These are phyloP conservation scores for Trametes cubensis DNA, from an alignment of 768 basidiomycete genomes.

Conservation along the genomic window DNA sequence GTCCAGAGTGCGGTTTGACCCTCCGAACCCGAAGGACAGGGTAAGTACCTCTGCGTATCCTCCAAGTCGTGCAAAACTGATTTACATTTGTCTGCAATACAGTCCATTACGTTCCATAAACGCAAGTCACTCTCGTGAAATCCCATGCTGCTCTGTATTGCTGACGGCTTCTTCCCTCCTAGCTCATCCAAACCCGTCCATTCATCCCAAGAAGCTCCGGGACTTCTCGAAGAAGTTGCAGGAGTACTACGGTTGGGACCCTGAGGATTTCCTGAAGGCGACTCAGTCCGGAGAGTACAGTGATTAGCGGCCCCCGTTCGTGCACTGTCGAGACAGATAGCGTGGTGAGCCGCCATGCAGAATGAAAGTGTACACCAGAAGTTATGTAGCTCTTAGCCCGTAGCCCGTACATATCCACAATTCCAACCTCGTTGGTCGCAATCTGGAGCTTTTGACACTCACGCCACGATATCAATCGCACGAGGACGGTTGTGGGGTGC, in stretches of 20 bases:
- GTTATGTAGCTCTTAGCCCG: too few species aligned
- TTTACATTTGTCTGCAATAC: neutral
- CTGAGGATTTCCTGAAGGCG: slow-evolving; percentile 42
- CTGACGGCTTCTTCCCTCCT: slow-evolving; percentile 4
- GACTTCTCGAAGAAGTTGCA: slow-evolving; percentile 61
- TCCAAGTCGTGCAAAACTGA: neutral
- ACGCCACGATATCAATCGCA: too few species aligned
- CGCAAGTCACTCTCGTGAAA: slow-evolving; percentile 44
- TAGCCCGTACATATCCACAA: too few species aligned
- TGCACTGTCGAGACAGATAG: neutral
- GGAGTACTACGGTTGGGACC: slow-evolving; percentile 67
- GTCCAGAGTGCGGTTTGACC: slow-evolving; percentile 82
- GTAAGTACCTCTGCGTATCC: slow-evolving; percentile 36
- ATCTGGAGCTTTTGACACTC: too few species aligned
- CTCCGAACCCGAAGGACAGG: slow-evolving; percentile 55
- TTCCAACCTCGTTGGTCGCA: too few species aligned
- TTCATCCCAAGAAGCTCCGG: slow-evolving; percentile 52
- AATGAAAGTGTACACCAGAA: too few species aligned
- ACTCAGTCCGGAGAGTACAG: slow-evolving; percentile 11
- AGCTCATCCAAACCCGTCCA: slow-evolving; percentile 78
- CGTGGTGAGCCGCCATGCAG: too few species aligned
- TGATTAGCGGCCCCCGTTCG: neutral
- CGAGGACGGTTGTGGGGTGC: too few species aligned
- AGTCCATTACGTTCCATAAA: slow-evolving; percentile 80
- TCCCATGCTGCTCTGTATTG: neutral